Base-by-base conservation (phyloP, 352 stramenopile species). In the Pythium vanterpoolii region DNA sequence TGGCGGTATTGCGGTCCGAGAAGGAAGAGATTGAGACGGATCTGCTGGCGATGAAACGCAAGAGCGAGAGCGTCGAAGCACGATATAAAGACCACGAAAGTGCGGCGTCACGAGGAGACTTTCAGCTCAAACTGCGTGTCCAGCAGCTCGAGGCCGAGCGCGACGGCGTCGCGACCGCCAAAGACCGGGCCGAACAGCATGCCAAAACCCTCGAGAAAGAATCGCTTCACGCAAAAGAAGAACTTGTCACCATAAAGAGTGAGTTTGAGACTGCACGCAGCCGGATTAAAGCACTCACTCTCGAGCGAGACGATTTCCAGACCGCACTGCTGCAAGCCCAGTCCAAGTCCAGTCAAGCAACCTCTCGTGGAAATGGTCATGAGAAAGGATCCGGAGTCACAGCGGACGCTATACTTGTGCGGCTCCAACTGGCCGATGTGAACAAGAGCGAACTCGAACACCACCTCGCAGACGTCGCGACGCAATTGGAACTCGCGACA, bases 341-440 rank as follows among this genome's bases (percentile, higher is more conserved):
- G 33, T 14, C n/a, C n/a, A 42, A 59, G n/a, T 55, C 56, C 0
- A 45, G 21, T 14, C 56, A 56, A 2, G 10, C 56, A 21, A 24
- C 56, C 4, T 23, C 45, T 5, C 24, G 53, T 23, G 40, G 30
- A 0, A 14, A 46, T 5, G 43, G 40, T 16, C 34, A 44, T 21
- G 38, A 9, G 4, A 50, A n/a, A 19, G 50, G 3, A 13, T 48
- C 27, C 0, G 51, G 36, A 31, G 47, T 56, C 7, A 70, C 49
- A 19, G 26, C 43, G 0, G 78, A 86, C 27, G 72, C 77, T 24
- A 79, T 86, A 68, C 59, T 86, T n/a, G 73, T 87, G n/a, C 76
- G 77, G n/a, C 60, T 89, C 13, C 63, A 69, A 34, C 65, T 79
- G 2, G 71, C 68, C 1, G 67, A 75, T 34, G 71, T 78, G n/a